Conservation (phyloP, 345 rosid genomes). For the Cardamine occulta region DNA sequence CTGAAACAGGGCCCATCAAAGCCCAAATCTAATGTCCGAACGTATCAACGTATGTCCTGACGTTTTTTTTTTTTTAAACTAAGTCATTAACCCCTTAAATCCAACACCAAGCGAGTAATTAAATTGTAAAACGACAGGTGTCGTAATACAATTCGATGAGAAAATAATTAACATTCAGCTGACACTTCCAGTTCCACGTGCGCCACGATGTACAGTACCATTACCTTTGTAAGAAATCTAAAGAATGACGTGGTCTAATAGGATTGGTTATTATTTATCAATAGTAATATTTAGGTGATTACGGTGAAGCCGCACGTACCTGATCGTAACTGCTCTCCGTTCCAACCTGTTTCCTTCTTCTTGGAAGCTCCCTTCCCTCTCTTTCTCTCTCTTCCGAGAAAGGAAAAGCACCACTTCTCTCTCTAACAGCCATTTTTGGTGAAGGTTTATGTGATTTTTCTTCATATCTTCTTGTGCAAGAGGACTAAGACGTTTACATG, state of each 20-base stretch:
- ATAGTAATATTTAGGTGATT: conserved; percentile 12
- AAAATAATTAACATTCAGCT: conserved; percentile 16
- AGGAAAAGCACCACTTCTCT: conserved; percentile 40
- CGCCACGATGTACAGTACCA: conserved; percentile 34
- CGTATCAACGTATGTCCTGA: conserved; percentile 2
- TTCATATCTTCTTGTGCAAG: conserved; percentile 23
- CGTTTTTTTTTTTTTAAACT: neutral
- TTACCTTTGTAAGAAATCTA: neutral
- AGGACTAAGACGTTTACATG: conserved; percentile 33
- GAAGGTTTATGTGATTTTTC: conserved; percentile 47
- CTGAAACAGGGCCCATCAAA: conserved; percentile 30
- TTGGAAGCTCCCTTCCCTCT: conserved; percentile 37
- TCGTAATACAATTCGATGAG: neutral
- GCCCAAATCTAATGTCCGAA: conserved; percentile 32
- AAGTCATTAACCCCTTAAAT: conserved; percentile 29
- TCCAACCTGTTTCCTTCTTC: conserved; percentile 48
- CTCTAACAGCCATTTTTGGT: conserved; percentile 42
- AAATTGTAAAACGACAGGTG: conserved; percentile 19
- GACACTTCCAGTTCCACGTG: conserved; percentile 30
- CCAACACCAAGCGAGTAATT: conserved; percentile 22
- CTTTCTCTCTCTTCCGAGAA: conserved; percentile 39
- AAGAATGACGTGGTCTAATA: conserved; percentile 21
- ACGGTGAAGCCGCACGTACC: conserved; percentile 36
- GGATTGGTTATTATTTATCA: neutral
- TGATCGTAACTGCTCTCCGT: conserved; percentile 33